Conservation (phyloP, 306 rosid species). For the Mimosa pudica region DNA sequence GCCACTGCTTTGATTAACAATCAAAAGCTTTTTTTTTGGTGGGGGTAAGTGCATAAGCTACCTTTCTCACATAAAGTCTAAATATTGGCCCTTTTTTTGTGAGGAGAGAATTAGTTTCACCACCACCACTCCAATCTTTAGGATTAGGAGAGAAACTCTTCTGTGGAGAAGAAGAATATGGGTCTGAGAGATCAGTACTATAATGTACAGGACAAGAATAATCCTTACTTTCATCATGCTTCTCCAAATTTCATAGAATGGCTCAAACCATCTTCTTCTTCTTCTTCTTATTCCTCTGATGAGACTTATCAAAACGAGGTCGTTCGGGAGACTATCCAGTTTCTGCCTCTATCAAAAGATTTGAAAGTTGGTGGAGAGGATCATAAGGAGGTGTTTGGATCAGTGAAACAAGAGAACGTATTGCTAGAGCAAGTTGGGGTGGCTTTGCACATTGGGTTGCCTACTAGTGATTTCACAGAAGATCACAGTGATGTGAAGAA, state of each 20-base stretch:
- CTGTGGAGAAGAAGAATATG: conserved; percentile 45
- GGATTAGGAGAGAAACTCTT: not conserved
- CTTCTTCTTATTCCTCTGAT: conserved; percentile 45
- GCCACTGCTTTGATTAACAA: conserved; percentile 22
- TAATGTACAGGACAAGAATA: conserved; percentile 42
- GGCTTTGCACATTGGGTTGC: conserved; percentile 86
- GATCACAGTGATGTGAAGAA: conserved; percentile 29
- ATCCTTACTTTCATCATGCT: conserved; percentile 59
- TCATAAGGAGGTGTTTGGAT: conserved; percentile 43
- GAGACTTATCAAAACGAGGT: conserved; percentile 4
- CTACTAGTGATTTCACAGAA: conserved; percentile 36
- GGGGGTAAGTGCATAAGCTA: conserved; percentile 42
- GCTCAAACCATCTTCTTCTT: conserved; percentile 69
- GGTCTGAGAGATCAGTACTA: conserved; percentile 54
- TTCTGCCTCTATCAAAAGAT: conserved; percentile 60
- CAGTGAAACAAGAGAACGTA: conserved; percentile 54
- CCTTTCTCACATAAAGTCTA: conserved; percentile 51
- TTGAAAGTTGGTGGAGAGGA: conserved; percentile 13
- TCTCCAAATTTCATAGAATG: conserved; percentile 86
- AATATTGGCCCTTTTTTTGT: conserved; percentile 40
- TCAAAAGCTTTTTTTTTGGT: conserved; percentile 28
- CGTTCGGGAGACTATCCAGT: conserved; percentile 51
- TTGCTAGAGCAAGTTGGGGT: conserved; percentile 55
- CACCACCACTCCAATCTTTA: not conserved
- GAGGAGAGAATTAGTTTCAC: not conserved